Base-by-base conservation (phyloP, 1,284 basidiomycete species). In the Moesziomyces aphidis region DNA sequence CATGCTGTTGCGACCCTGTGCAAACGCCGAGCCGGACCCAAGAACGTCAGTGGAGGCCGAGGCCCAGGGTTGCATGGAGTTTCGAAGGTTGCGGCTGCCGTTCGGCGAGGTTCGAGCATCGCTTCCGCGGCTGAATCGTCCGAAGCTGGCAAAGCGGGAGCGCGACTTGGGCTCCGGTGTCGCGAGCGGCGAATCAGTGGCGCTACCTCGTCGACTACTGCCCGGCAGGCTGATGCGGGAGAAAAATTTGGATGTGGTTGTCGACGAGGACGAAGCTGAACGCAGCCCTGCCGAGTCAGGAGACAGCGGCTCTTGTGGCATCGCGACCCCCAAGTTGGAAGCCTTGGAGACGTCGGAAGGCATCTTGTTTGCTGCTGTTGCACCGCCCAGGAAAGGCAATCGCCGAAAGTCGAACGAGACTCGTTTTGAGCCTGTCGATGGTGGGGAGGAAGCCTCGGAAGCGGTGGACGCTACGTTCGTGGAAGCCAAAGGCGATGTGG, bases 21-120 rank as follows among this genome's bases (percentile, higher is more conserved):
- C 19, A 7, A 36, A 19, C 11, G 39, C 13, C n/a, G 59, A 22
- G 21, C 42, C 48, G 2, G 52, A 23, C 11, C 43, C 43, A 15
- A 74, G 59, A 24, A 66, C 61, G n/a, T 74, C 72, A 5, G 72
- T 74, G 24, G 72, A 74, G 6, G 66, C 66, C 0, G 72, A 74
- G 2, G 72, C 72, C 72, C 72, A 74, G 1, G 62, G 47, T 50
- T 70, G 58, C 60, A 71, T 71, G 24, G 69, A 59, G 21, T 62
- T 59, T 26, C 63, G 59, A 55, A 72, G 53, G 42, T 48, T 52
- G n/a, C 39, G 55, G 11, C 22, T 34, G 19, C 39, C 52, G 19
- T 44, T 59, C 6, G 60, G 50, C 10, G 49, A 47, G 11, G 46
- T 28, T 19, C 19, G 54, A 17, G 26, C 43, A 10, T 64, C 47